Evolutionary conservation across 2,329 filamentous ascomycete genomes (phyloP), one percentile per base, ranked within the genome.

Genomic region (Neurospora crassa): DNA sequence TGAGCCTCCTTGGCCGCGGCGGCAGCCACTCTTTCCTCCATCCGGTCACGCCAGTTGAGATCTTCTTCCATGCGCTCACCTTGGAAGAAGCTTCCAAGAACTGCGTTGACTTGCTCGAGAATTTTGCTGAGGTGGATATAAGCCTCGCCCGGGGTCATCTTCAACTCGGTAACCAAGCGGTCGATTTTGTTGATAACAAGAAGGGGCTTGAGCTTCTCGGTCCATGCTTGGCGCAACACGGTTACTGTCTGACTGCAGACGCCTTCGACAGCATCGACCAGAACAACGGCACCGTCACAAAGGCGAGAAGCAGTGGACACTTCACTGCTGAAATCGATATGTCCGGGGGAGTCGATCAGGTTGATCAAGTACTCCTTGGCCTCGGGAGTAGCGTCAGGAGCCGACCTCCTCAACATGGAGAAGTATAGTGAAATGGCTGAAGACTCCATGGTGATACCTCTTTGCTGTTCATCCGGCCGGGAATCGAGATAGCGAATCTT

Each of bases 401-500:
- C 84, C 45, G 88, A 84, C 75, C 93, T 89, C 75, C 94, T 88
- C 70, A 97, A 84, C 87, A 98, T 93, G 43, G 94, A 96, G 80
- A 99, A 99, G 82, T 92, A 96, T 42, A 99, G 85, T 0, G 96
- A 98, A 74, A 99, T 99, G 73, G 96, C 96, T 6, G 95, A 98
- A 0, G 96, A 98, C 81, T 99, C 96, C 96, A 99, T 99, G n/a
- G 96, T 99, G 79, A 99, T 99, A 71, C 96, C 96, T 75, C 96
- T 91, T 18, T 92, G 88, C 82, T 99, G 96, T 81, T 99, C 96
- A 81, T 99, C 96, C 1, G 95, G 95, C 63, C 96, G 87, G 29
- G 96, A 98, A 83, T 99, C 96, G 72, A 99, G 89, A 79, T 98
- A 99, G 75, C 96, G 91, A 81, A 99, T 96, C 85, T 98, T 98